A percentile compares a stretch with the other conserved stretches of the same genome.
Conservation (phyloP, 2,329 filamentous ascomycete genomes). For the Penicillium capsulatum region DNA sequence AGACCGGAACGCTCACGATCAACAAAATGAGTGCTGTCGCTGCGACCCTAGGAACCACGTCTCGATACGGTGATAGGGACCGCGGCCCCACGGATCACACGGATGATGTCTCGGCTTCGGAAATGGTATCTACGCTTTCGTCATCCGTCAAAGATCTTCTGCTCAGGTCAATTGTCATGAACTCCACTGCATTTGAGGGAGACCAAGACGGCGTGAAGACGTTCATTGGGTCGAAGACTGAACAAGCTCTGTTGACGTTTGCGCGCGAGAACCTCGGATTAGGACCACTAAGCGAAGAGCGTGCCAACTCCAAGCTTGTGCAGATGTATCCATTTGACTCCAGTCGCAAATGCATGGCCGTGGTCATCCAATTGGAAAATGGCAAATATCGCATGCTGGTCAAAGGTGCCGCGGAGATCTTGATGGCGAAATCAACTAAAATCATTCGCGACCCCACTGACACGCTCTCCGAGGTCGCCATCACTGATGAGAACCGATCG, state of each 20-base stretch:
- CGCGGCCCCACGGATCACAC: slow-evolving; percentile 28
- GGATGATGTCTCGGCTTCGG: slow-evolving; percentile 50
- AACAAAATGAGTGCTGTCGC: slow-evolving; percentile 61
- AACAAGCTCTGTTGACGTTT: slow-evolving; percentile 69
- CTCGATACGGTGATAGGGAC: slow-evolving; percentile 43
- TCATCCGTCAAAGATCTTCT: slow-evolving; percentile 54
- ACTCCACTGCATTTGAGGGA: slow-evolving; percentile 66
- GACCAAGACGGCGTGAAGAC: slow-evolving; percentile 56
- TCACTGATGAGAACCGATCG: slow-evolving; percentile 56
- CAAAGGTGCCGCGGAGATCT: slow-evolving; percentile 52
- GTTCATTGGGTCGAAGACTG: slow-evolving; percentile 73
- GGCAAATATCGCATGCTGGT: slow-evolving; percentile 55
- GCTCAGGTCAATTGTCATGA: slow-evolving; percentile 62
- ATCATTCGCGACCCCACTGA: slow-evolving; percentile 60
- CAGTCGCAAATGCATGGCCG: slow-evolving; percentile 65
- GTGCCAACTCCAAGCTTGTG: slow-evolving; percentile 57
- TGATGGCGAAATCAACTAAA: slow-evolving; percentile 44
- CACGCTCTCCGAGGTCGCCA: slow-evolving; percentile 49
- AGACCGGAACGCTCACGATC: slow-evolving; percentile 62
- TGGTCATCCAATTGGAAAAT: slow-evolving; percentile 54
- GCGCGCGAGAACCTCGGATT: slow-evolving; percentile 63
- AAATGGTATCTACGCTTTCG: slow-evolving; percentile 53
- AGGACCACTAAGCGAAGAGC: slow-evolving; percentile 57
- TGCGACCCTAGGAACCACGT: slow-evolving; percentile 50
- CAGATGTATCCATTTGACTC: slow-evolving; percentile 59